Percentiles rank a stretch among this genome's conserved stretches.
Conservation (phyloP, 331 rosid genomes). For the Malus hybrid region DNA sequence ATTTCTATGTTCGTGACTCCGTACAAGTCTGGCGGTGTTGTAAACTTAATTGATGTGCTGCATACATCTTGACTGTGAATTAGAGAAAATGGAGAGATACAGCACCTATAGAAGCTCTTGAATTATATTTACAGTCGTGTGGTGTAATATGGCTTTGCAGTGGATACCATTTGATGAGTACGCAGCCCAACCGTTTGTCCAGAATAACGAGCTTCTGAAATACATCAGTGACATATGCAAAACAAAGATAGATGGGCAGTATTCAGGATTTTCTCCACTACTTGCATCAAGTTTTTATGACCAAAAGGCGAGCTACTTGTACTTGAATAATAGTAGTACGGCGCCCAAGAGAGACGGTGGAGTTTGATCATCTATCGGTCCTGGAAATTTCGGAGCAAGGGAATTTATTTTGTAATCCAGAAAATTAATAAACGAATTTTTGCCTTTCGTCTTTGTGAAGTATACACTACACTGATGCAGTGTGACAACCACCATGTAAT, state of each 20-base stretch:
- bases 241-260: slow-evolving; percentile 43
- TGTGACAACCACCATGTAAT: not conserved
- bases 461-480: not conserved
- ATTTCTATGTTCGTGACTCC: not conserved
- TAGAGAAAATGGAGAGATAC: not conserved
- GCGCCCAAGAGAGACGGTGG: slow-evolving; percentile 29
- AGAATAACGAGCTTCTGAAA: slow-evolving; percentile 35
- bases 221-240: slow-evolving; percentile 33
- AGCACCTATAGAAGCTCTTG: not conserved
- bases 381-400: not conserved
- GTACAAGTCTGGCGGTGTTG: not conserved
- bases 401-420: not conserved
- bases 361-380: not conserved
- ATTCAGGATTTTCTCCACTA: slow-evolving; percentile 53
- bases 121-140: not conserved
- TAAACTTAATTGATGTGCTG: not conserved
- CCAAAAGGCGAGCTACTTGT: slow-evolving; percentile 27
- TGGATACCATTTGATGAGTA: slow-evolving; percentile 82
- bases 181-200: slow-evolving; percentile 45
- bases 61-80: not conserved
- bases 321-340: slow-evolving; percentile 24
- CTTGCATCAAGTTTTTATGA: slow-evolving; percentile 22
- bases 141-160: slow-evolving; percentile 32
- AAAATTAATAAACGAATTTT: not conserved
- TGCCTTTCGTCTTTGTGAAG: not conserved